Conservation (phyloP, 768 basidiomycete species). For the Suillus luteus region DNA sequence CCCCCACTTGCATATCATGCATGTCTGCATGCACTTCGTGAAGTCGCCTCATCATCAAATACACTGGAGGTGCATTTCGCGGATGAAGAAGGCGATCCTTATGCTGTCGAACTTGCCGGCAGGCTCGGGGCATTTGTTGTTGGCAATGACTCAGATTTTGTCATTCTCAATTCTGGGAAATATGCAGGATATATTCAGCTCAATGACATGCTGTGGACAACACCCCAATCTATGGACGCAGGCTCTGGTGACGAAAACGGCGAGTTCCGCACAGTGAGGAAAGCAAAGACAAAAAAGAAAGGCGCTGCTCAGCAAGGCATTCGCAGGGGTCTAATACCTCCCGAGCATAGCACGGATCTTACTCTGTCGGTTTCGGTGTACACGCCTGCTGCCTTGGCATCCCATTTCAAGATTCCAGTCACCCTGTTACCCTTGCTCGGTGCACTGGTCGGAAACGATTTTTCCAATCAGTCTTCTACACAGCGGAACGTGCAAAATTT, state of each 20-base stretch:
- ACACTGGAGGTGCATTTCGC: constrained; percentile 65
- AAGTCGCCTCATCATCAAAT: constrained; percentile 36
- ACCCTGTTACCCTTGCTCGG: constrained; percentile 77
- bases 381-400: constrained; percentile 60
- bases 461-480: constrained; percentile 52
- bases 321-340: constrained; percentile 52
- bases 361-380: constrained; percentile 60
- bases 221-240: constrained; percentile 28
- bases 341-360: constrained; percentile 43
- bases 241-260: constrained; percentile 41
- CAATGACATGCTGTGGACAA: constrained; percentile 72
- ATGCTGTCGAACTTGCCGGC: constrained; percentile 81
- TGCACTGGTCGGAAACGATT: constrained; percentile 83
- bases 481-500: constrained; percentile 55
- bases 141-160: constrained; percentile 82
- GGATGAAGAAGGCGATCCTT: constrained; percentile 83
- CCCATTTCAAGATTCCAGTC: constrained; percentile 65
- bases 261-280: constrained; percentile 62
- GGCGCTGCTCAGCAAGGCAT: constrained; percentile 25
- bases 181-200: constrained; percentile 80
- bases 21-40: constrained; percentile 57
- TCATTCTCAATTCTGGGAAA: constrained; percentile 72
- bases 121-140: constrained; percentile 72
- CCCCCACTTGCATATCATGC: constrained; percentile 65
- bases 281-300: constrained; percentile 53